Base-by-base conservation (phyloP, 1,284 basidiomycete species). In the Violaceomyces palustris region DNA sequence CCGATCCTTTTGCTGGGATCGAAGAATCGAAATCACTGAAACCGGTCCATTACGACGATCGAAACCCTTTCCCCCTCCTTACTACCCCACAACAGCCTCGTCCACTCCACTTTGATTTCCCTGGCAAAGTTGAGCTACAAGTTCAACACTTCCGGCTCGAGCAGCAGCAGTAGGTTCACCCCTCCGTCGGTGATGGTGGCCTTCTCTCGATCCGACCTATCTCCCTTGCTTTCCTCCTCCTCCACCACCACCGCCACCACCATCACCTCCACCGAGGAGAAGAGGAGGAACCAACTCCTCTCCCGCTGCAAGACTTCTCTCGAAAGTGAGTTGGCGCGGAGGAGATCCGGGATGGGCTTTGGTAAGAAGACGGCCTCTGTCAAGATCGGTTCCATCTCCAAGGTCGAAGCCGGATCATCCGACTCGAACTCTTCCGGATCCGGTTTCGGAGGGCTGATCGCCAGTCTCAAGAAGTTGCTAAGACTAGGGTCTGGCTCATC, bases 141-240 rank as follows among this genome's bases (percentile, higher is more conserved):
- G 7, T 23, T 39, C 10, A 29, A 18, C 19, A n/a, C n/a, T n/a
- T n/a, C n/a, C n/a, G 35, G 15, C 3, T 29, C 46, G 2, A 26
- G 36, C 27, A 30, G 23, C 12, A n/a, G n/a, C n/a, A n/a, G n/a
- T n/a, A n/a, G n/a, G n/a, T 15, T 42, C 21, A 36, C 48, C 1
- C 46, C 67, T 8, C 66, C 64, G 0, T 52, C 61, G 8, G 56
- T 72, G 19, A 45, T 61, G 18, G 32, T 72, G 18, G 49, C 68
- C 6, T 68, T 72, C 39, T 70, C 69, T 3, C 62, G 69, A 10
- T 56, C 61, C 25, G 69, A 72, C 35, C 59, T 57, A 7, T 68
- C 67, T 2, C 67, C 69, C 6, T 52, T 69, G 14, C 64, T 72
- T 37, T 23, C 48, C 3, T n/a, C n/a, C n/a, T 35, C 50, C 14